A percentile compares a stretch with the other conserved stretches of the same genome.
These are phyloP conservation scores for Emergomyces africanus DNA, from an alignment of 2,329 filamentous ascomycete genomes.

Conservation along the genomic window DNA sequence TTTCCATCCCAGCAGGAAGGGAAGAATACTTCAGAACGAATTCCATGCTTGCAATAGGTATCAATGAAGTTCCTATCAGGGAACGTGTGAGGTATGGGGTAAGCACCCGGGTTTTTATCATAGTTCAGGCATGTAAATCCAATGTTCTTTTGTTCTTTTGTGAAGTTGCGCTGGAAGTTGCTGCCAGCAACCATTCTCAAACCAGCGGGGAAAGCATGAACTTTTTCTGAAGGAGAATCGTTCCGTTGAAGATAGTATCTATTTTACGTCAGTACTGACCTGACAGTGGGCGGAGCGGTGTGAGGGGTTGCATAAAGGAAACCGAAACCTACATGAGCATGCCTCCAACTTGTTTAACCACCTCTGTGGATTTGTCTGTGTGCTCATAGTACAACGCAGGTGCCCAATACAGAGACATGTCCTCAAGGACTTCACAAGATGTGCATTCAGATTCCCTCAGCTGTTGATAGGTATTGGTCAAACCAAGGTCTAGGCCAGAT, in stretches of 20 bases:
- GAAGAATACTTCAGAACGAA: constrained; percentile 26
- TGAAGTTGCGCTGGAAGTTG: constrained; percentile 9
- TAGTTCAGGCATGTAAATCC: constrained; percentile 45
- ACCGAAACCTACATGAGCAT: neutral
- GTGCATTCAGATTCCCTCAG: neutral
- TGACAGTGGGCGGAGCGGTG: no score
- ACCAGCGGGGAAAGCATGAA: constrained; percentile 13
- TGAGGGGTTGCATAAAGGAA: no score
- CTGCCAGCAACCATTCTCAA: constrained; percentile 14
- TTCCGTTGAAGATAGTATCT: neutral
- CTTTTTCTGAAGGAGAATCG: neutral
- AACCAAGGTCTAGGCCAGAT: neutral
- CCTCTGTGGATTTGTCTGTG: neutral
- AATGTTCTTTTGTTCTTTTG: constrained; percentile 34
- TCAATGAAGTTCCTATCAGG: constrained; percentile 4
- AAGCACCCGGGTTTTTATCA: constrained; percentile 33
- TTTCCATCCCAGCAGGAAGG: constrained; percentile 28
- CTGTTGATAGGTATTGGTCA: neutral
- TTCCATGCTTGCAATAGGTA: neutral
- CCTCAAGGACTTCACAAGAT: neutral
- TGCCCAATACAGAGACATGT: neutral
- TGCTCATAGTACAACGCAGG: neutral
- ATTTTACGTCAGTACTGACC: neutral
- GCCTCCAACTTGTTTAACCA: neutral
- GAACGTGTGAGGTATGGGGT: constrained; percentile 50